Evolutionary conservation across 2,329 filamentous ascomycete species (phyloP).

Genomic region (Westerdykella aurantiaca): DNA sequence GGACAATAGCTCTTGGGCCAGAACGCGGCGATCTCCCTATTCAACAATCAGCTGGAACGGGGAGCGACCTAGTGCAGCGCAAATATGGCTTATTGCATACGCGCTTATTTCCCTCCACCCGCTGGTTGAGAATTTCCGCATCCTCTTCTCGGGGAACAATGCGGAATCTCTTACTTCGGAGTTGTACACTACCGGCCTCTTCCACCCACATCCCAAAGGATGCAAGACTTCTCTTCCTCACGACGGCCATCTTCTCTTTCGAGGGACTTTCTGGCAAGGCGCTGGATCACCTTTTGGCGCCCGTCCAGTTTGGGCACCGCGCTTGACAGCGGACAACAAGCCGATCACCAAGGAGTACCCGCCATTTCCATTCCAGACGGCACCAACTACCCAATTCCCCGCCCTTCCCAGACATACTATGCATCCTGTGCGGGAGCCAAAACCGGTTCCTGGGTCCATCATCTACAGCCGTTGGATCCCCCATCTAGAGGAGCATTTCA

Average conservation of each 20-base stretch:
- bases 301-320: slow-evolving; percentile 37
- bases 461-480: slow-evolving; percentile 76
- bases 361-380: slow-evolving; percentile 39
- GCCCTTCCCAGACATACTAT: slow-evolving; percentile 52
- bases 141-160: slow-evolving; percentile 37
- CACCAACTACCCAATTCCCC: slow-evolving; percentile 46
- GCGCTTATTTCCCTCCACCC: slow-evolving; percentile 42
- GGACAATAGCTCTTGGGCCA: slow-evolving; percentile 41
- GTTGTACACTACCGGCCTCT: slow-evolving; percentile 41
- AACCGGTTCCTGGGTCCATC: slow-evolving; percentile 63
- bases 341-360: slow-evolving; percentile 39
- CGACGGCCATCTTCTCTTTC: slow-evolving; percentile 45
- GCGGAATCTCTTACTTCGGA: slow-evolving; percentile 37
- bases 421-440: slow-evolving; percentile 66
- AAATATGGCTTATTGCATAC: slow-evolving; percentile 46
- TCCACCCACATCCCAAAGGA: slow-evolving; percentile 38
- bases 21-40: slow-evolving; percentile 41
- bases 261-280: slow-evolving; percentile 46
- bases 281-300: slow-evolving; percentile 40
- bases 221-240: slow-evolving; percentile 31
- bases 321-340: slow-evolving; percentile 31
- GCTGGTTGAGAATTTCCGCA: slow-evolving; percentile 42
- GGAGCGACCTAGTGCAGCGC: slow-evolving; percentile 39
- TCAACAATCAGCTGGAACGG: slow-evolving; percentile 40
- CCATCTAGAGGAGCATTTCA: slow-evolving; percentile 69